Percentiles rank a stretch among this genome's conserved stretches.
These are phyloP conservation scores for Thalia dealbata DNA, from an alignment of 176 grass and related monocot species.

Conservation along the genomic window DNA sequence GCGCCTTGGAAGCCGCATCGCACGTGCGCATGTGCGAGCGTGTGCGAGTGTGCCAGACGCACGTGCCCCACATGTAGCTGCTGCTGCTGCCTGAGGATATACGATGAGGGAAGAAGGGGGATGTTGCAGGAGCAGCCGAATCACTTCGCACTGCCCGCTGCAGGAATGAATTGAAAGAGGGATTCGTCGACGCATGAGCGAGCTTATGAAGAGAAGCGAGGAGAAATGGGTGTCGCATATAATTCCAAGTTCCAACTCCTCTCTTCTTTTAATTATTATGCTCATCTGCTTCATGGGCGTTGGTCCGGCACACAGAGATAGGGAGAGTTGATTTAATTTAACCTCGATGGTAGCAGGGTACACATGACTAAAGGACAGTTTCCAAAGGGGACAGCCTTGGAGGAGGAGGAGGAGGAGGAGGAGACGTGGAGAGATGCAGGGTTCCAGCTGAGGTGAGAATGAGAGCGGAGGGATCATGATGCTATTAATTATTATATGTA, in stretches of 20 bases:
- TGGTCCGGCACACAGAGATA: too few relatives aligned
- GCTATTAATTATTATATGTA: neutral
- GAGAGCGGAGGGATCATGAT: neutral
- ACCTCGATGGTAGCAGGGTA: slow-evolving; percentile 1
- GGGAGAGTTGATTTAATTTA: slow-evolving; percentile 23
- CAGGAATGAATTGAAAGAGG: neutral
- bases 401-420: neutral
- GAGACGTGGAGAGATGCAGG: neutral
- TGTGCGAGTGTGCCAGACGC: slow-evolving; percentile 19
- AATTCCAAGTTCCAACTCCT: slow-evolving; percentile 15
- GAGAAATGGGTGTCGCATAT: slow-evolving; percentile 19
- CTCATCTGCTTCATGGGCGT: slow-evolving; percentile 4
- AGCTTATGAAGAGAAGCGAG: neutral
- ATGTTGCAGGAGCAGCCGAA: too few relatives aligned
- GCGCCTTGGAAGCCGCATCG: slow-evolving; percentile 15
- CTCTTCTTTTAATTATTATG: slow-evolving; percentile 1
- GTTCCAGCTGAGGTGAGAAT: neutral
- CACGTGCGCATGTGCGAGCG: slow-evolving; percentile 8
- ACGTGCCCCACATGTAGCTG: slow-evolving; percentile 26
- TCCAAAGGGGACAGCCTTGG: slow-evolving; percentile 14
- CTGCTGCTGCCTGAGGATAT: slow-evolving; percentile 1
- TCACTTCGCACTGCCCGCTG: neutral
- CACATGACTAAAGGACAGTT: slow-evolving; percentile 18
- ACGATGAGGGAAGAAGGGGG: too few relatives aligned
- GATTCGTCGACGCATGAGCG: neutral